Base-by-base conservation (phyloP, 352 stramenopile species). In the Albugo candida region DNA sequence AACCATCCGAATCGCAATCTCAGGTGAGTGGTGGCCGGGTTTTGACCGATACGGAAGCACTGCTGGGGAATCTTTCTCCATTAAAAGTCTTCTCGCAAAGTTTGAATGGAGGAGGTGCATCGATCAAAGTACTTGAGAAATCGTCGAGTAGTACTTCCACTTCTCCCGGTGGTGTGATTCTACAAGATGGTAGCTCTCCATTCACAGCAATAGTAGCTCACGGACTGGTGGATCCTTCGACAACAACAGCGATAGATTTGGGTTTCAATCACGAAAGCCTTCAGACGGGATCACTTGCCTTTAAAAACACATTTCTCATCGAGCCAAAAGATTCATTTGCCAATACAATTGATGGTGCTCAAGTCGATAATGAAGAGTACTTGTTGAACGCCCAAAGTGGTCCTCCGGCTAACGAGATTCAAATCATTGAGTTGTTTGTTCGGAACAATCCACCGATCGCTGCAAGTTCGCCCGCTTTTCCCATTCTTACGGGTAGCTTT, bases 391-490 rank as follows among this genome's bases (percentile, higher is more conserved):
- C 67, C 13, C 47, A 60, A 2, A 56, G 59, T 5, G 68, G 67
- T 0, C 60, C 58, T 0, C 86, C 89, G 1, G 45, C 77, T 4
- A 49, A 67, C 18, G 93, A 98, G 57, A 48, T 94, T 8, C 91
- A 97, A 56, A 86, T 97, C 19, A 61, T 97, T 14, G 80, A 96
- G 58, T 92, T 71, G 1, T 63, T 55, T 38, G 76, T 83, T 48
- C 39, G 58, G 0, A 31, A 31, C 24, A 31, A 31, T 8, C 24
- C 24, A 31, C 24, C 24, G 8, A 31, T 31, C 3, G 24, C 24
- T 10, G 3, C 24, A 31, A 31, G 24, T 31, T 3, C 24, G 3
- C 3, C 24, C 8, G 24, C 24, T 31, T 31, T 31, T 31, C 24
- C 24, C 24, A 31, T 53, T 18, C 60, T 94, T 1, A 54, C 56